Conservation (phyloP, 768 basidiomycete genomes). For the Tephrocybe sp. region DNA sequence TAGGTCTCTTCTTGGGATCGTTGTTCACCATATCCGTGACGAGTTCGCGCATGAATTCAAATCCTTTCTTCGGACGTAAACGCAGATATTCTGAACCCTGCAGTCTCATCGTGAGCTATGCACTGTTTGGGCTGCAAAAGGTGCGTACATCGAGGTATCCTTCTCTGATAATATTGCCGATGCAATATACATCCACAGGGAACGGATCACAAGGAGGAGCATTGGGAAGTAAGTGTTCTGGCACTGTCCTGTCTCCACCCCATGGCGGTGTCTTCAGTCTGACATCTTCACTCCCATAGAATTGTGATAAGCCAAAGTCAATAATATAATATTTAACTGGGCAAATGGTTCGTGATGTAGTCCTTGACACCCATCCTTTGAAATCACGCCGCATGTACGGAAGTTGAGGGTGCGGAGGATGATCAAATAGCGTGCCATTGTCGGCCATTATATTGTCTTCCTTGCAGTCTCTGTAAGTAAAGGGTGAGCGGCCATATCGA, state of each 20-base stretch:
- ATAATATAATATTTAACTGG: constrained; percentile 28
- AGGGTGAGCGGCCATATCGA: neutral
- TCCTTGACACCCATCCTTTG: neutral
- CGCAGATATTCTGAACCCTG: neutral
- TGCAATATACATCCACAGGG: constrained; percentile 34
- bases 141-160: constrained; percentile 11
- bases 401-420: constrained; percentile 20
- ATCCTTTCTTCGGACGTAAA: constrained; percentile 14
- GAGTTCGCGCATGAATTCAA: constrained; percentile 30
- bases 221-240: constrained; percentile 28
- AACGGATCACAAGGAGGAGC: constrained; percentile 28
- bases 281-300: constrained; percentile 23
- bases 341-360: constrained; percentile 16
- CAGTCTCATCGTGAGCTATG: neutral
- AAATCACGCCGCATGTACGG: constrained; percentile 16
- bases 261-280: constrained; percentile 26
- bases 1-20: constrained; percentile 33
- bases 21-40: constrained; percentile 34
- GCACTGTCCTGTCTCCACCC: constrained; percentile 40
- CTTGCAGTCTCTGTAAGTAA: constrained; percentile 10
- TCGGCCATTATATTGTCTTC: constrained; percentile 33
- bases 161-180: constrained; percentile 28
- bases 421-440: constrained; percentile 16
- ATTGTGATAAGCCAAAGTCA: constrained; percentile 29
- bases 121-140: neutral